Percentiles rank a stretch among this genome's conserved stretches.
Conservation (phyloP, 371 early-diverging fungal species). For the Ordospora colligata region DNA sequence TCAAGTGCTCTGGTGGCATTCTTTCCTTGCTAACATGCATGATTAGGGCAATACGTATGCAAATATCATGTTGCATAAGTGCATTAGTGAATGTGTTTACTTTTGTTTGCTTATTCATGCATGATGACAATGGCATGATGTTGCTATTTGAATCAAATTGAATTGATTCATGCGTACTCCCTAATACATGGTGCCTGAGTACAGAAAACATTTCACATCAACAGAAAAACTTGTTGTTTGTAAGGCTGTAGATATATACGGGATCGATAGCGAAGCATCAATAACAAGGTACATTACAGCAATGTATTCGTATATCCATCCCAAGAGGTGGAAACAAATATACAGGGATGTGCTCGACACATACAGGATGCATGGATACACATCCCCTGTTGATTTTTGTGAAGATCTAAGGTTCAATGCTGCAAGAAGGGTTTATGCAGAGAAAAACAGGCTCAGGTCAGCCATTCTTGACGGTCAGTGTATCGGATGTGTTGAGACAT, state of each 20-base stretch:
- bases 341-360: background rate
- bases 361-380: background rate
- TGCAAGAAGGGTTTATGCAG: background rate
- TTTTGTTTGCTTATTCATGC: no score
- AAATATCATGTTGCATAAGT: no score
- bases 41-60: no score
- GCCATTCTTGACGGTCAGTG: background rate
- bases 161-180: background rate
- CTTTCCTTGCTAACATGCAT: background rate
- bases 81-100: no score
- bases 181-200: background rate
- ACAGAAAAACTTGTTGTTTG: conserved; percentile 19
- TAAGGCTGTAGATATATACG: background rate
- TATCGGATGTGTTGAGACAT: background rate
- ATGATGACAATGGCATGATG: no score
- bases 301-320: background rate
- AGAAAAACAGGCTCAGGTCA: background rate
- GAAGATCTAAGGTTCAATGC: background rate
- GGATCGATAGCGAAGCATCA: background rate
- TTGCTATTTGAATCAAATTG: no score
- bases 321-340: background rate
- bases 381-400: conserved; percentile 13
- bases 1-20: conserved; percentile 79
- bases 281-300: background rate
- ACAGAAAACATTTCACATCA: background rate